phyloP scores from a whole-genome alignment of 2,329 filamentous ascomycete species.

The Cytospora paraplurivora region DNA sequence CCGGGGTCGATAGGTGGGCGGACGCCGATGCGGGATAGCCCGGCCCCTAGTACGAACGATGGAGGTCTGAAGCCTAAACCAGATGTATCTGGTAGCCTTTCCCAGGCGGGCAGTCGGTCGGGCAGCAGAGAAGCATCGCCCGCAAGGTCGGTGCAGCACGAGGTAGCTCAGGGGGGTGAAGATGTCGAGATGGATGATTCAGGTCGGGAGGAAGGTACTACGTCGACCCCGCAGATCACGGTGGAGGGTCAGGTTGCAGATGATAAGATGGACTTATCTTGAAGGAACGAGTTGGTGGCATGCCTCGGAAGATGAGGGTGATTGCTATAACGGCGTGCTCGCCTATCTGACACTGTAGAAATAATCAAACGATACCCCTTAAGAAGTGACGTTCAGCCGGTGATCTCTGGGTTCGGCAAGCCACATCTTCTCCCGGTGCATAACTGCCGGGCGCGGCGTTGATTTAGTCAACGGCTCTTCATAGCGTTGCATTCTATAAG shows the following conservation, averaged over 20 bases:
- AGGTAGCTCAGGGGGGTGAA: constrained; percentile 44
- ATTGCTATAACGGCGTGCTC: background rate
- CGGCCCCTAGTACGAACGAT: constrained; percentile 34
- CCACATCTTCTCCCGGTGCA: too few species aligned
- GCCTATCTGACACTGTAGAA: constrained; percentile 3
- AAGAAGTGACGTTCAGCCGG: constrained; percentile 1
- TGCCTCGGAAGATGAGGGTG: background rate
- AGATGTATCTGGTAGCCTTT: constrained; percentile 38
- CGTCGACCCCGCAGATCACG: constrained; percentile 49
- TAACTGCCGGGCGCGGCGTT: background rate
- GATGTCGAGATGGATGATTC: constrained; percentile 64
- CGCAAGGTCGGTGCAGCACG: constrained; percentile 34
- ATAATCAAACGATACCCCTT: constrained; percentile 26
- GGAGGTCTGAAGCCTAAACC: constrained; percentile 39
- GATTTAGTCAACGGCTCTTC: background rate
- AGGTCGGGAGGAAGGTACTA: constrained; percentile 56
- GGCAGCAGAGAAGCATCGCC: constrained; percentile 44
- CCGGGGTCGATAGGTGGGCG: constrained; percentile 35
- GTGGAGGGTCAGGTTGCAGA: constrained; percentile 52
- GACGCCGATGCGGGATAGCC: constrained; percentile 39
- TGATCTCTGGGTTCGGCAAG: background rate
- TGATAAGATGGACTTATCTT: constrained; percentile 69
- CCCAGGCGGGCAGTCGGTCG: constrained; percentile 43
- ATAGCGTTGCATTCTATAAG: background rate
- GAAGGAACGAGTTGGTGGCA: constrained; percentile 2